A percentile compares a stretch with the other conserved stretches of the same genome.
phyloP scores from a whole-genome alignment of 2,329 filamentous ascomycete genomes.

The Paecilomyces niveus region DNA sequence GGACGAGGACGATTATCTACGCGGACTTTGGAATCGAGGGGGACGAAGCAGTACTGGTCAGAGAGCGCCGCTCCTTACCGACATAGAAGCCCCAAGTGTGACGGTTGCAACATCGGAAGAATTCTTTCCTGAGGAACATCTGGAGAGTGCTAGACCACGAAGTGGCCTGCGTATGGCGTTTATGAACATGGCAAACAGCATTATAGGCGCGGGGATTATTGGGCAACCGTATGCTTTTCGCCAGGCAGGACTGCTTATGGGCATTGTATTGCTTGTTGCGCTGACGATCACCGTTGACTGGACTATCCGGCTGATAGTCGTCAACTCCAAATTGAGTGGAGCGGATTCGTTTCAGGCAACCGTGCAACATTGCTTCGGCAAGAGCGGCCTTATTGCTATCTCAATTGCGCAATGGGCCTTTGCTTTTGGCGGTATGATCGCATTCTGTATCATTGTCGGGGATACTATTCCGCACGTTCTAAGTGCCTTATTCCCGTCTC shows the following conservation, averaged over 20 bases:
- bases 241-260: slow-evolving; percentile 80
- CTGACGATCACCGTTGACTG: slow-evolving; percentile 88
- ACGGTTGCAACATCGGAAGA: slow-evolving; percentile 59
- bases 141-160: slow-evolving; percentile 65
- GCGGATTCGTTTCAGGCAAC: slow-evolving; percentile 93
- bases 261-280: slow-evolving; percentile 66
- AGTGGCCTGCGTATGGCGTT: slow-evolving; percentile 82
- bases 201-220: slow-evolving; percentile 71
- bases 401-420: slow-evolving; percentile 93
- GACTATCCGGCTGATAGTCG: slow-evolving; percentile 94
- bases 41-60: slow-evolving; percentile 40
- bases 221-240: slow-evolving; percentile 93
- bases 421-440: slow-evolving; percentile 97
- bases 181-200: slow-evolving; percentile 99
- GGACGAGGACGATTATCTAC: slow-evolving; percentile 56
- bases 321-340: slow-evolving; percentile 94
- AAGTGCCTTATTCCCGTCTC: slow-evolving; percentile 68
- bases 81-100: slow-evolving; percentile 73
- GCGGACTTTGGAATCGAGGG: slow-evolving; percentile 30
- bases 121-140: slow-evolving; percentile 51
- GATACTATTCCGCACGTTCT: slow-evolving; percentile 93
- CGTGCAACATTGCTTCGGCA: slow-evolving; percentile 91
- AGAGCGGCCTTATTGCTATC: slow-evolving; percentile 80
- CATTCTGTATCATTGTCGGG: slow-evolving; percentile 94
- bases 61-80: slow-evolving; percentile 65